Conservation (phyloP, 169 alveolate species). For the Neospora caninum region DNA sequence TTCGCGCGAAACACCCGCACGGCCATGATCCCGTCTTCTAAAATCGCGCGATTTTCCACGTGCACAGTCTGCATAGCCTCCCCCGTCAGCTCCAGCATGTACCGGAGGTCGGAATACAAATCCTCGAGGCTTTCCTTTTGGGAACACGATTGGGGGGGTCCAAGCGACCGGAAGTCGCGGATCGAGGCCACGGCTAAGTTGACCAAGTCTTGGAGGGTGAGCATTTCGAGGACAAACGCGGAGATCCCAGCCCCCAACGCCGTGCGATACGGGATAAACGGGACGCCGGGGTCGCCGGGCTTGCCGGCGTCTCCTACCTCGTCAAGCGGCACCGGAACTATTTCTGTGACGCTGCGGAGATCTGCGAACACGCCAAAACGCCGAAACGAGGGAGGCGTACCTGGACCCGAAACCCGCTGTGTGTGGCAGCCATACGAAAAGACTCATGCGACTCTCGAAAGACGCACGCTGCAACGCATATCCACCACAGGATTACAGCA, state of each 20-base stretch:
- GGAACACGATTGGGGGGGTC: conserved; percentile 54
- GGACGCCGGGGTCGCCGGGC: conserved; percentile 52
- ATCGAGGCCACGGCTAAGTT: conserved; percentile 49
- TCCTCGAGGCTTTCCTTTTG: neutral
- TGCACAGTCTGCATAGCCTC: neutral
- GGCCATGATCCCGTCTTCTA: neutral
- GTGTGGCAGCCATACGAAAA: too few relatives aligned
- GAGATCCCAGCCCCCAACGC: conserved; percentile 51
- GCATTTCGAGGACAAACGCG: conserved; percentile 38
- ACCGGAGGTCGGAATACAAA: neutral
- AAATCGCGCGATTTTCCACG: neutral
- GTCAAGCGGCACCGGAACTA: conserved; percentile 16
- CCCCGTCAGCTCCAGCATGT: neutral
- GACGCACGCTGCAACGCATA: too few relatives aligned
- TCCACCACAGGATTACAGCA: too few relatives aligned
- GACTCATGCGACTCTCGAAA: too few relatives aligned
- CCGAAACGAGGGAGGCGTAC: neutral
- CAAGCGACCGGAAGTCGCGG: conserved; percentile 63
- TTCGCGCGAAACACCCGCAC: neutral
- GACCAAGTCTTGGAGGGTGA: conserved; percentile 57
- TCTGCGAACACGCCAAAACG: conserved; percentile 36
- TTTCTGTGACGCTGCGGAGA: conserved; percentile 25
- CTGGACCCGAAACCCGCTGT: too few relatives aligned
- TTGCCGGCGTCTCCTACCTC: conserved; percentile 20
- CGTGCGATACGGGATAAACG: conserved; percentile 50